Conservation (phyloP, 148 eudicot genomes). For the Rhododendron griersonianum region DNA sequence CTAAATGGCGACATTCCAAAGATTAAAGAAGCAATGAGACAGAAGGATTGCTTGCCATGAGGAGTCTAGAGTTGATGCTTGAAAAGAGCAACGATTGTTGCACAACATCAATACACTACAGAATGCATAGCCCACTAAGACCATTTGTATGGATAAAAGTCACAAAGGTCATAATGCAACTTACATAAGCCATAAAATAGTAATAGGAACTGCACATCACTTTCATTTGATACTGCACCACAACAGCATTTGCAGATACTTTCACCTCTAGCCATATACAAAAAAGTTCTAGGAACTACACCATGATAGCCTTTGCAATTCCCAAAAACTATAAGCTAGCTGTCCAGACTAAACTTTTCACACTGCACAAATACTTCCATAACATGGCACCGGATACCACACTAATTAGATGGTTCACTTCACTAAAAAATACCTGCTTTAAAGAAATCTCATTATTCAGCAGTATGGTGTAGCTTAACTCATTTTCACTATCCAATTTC, state of each 20-base stretch:
- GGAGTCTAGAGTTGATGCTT: neutral
- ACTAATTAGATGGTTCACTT: neutral
- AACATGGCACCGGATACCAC: neutral
- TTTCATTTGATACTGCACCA: neutral
- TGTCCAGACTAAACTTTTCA: neutral
- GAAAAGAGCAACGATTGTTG: neutral
- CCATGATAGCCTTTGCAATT: neutral
- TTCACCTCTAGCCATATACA: neutral
- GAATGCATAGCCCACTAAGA: neutral
- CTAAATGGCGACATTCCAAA: neutral
- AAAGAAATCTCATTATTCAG: neutral
- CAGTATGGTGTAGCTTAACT: neutral
- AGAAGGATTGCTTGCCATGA: neutral
- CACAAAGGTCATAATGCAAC: neutral
- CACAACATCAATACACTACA: neutral
- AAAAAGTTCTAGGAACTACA: neutral
- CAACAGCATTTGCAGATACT: neutral
- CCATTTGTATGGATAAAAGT: neutral
- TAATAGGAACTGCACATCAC: neutral
- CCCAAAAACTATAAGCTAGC: neutral
- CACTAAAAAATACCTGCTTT: neutral
- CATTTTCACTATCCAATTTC: neutral
- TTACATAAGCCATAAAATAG: neutral
- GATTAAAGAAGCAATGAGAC: neutral
- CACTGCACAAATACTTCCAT: neutral